Evolutionary conservation across 2,329 filamentous ascomycete species (phyloP).

Genomic region (Onygenales sp.): DNA sequence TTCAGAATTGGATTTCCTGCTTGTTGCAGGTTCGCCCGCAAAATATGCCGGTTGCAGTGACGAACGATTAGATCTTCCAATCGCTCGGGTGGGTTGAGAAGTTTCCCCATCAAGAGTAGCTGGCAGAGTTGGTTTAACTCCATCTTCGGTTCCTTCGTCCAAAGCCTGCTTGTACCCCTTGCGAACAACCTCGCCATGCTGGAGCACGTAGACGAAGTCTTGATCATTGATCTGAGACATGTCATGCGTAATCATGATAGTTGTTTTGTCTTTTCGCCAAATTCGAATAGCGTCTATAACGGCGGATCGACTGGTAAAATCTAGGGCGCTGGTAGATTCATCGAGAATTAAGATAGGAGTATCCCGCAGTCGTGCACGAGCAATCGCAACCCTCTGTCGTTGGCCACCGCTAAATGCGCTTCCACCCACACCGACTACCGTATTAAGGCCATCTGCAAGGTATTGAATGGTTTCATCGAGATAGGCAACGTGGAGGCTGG

Average conservation of each 20-base stretch:
- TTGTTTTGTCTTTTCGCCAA: constrained; percentile 76
- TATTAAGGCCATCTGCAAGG: constrained; percentile 63
- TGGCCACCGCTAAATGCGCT: constrained; percentile 74
- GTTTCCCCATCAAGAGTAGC: neutral
- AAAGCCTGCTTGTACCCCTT: constrained; percentile 56
- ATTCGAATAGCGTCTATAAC: constrained; percentile 66
- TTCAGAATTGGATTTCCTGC: neutral
- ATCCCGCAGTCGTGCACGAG: constrained; percentile 66
- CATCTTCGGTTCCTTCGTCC: constrained; percentile 23
- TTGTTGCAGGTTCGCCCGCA: neutral
- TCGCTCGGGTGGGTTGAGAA: too few species aligned
- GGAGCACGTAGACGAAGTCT: constrained; percentile 75
- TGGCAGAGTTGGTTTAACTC: constrained; percentile 1
- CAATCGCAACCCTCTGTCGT: constrained; percentile 69
- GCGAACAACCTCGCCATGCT: constrained; percentile 58
- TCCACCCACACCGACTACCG: constrained; percentile 60
- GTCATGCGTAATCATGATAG: constrained; percentile 89
- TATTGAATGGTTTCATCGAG: constrained; percentile 57
- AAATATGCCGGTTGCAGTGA: too few species aligned
- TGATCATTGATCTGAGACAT: constrained; percentile 60
- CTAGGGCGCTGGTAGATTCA: constrained; percentile 78
- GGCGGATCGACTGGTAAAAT: constrained; percentile 56
- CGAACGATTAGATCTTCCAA: neutral
- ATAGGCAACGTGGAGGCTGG: constrained; percentile 57
- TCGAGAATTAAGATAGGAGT: constrained; percentile 76